phyloP scores from a whole-genome alignment of 176 grass and related monocot species.

The Microstegium vimineum region DNA sequence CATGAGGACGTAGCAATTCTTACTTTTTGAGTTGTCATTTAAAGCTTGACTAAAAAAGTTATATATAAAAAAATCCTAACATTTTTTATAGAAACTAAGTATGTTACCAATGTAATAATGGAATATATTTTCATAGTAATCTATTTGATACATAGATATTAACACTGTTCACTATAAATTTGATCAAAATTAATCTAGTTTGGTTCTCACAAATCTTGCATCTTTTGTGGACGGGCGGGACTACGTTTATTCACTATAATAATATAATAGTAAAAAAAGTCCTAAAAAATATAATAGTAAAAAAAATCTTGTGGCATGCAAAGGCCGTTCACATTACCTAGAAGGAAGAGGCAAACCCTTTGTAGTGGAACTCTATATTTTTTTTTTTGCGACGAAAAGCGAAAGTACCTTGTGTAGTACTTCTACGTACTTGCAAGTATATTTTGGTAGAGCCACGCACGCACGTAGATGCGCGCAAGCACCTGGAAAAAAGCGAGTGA shows the following conservation, averaged over 20 bases:
- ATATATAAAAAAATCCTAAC: no score
- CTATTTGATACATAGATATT: no score
- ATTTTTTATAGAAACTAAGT: no score
- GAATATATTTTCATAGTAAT: no score
- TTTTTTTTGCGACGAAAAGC: no score
- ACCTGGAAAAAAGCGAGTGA: slow-evolving; percentile 32
- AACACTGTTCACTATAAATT: no score
- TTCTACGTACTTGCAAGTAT: neutral
- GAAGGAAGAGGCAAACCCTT: neutral
- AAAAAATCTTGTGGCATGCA: neutral
- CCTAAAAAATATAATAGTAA: neutral
- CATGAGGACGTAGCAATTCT: no score
- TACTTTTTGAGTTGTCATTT: no score
- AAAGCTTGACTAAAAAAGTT: no score
- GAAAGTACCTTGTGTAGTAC: neutral
- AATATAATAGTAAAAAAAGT: neutral
- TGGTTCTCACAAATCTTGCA: neutral
- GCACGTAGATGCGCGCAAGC: neutral
- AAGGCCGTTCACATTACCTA: neutral
- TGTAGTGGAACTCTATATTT: neutral
- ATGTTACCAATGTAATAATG: no score
- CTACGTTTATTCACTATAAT: neutral
- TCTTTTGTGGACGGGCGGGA: no score
- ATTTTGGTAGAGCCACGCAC: neutral
- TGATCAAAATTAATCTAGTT: no score